A percentile compares a stretch with the other conserved stretches of the same genome.
Conservation (phyloP, 495 filamentous ascomycete species). For the Daldinia loculata region DNA sequence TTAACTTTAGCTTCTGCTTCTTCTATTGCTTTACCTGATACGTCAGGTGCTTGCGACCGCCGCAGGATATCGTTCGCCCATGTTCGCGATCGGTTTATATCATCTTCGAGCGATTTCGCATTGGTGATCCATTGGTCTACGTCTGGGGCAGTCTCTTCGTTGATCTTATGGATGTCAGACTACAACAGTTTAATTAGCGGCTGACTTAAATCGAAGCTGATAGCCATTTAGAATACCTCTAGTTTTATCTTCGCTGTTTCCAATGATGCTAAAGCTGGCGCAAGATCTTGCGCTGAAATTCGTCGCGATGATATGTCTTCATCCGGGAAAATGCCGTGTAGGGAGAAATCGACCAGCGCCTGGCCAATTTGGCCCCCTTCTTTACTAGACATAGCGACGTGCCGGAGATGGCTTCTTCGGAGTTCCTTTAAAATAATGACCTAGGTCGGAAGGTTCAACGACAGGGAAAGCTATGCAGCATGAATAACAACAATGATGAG, state of each 20-base stretch:
- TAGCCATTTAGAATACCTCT: constrained; percentile 60
- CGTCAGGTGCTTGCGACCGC: constrained; percentile 70
- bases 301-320: constrained; percentile 73
- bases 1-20: constrained; percentile 74
- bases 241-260: constrained; percentile 70
- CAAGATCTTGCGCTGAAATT: constrained; percentile 65
- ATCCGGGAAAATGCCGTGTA: constrained; percentile 77
- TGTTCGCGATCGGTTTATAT: constrained; percentile 76
- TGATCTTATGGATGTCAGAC: constrained; percentile 75
- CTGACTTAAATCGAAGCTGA: neutral
- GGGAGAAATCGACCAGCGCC: constrained; percentile 75
- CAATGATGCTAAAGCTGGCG: constrained; percentile 70
- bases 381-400: constrained; percentile 37
- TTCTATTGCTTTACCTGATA: constrained; percentile 64
- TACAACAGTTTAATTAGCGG: constrained; percentile 44
- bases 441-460: neutral
- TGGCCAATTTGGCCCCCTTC: constrained; percentile 60
- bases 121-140: constrained; percentile 85
- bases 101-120: constrained; percentile 81
- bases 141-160: constrained; percentile 76
- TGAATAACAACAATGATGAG: constrained; percentile 3
- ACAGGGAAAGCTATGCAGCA: neutral
- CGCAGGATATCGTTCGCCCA: constrained; percentile 79
- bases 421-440: neutral
- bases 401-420: neutral